These are phyloP conservation scores for Lodderomyces beijingensis DNA, from an alignment of 1,139 yeast species.

Conservation along the genomic window DNA sequence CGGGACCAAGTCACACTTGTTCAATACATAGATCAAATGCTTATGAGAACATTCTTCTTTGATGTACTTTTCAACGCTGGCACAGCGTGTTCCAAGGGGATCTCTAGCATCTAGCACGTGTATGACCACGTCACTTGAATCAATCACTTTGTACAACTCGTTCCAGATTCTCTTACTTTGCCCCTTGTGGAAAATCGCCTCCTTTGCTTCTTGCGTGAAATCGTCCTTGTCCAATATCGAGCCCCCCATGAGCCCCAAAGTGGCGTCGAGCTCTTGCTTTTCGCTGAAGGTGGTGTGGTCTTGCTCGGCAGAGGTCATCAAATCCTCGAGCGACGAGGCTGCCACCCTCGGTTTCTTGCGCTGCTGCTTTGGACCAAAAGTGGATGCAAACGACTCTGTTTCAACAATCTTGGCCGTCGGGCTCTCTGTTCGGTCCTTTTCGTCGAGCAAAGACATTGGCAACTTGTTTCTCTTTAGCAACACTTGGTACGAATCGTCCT, in stretches of 20 bases:
- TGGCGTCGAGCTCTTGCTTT: constrained; percentile 66
- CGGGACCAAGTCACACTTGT: constrained; percentile 97
- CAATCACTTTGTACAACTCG: constrained; percentile 93
- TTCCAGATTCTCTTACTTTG: constrained; percentile 99
- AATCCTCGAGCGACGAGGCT: constrained; percentile 73
- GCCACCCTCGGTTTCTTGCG: constrained; percentile 84
- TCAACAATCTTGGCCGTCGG: constrained; percentile 81
- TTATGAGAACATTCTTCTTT: constrained; percentile 94
- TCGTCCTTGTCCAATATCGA: constrained; percentile 67
- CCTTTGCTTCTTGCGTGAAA: constrained; percentile 86
- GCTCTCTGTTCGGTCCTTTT: constrained; percentile 65
- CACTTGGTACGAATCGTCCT: constrained; percentile 84
- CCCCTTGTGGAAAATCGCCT: constrained; percentile 93
- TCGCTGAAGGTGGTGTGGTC: constrained; percentile 67
- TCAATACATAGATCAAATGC: constrained; percentile 88
- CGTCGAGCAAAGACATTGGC: constrained; percentile 93
- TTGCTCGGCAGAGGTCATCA: constrained; percentile 57
- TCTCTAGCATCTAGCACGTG: constrained; percentile 97
- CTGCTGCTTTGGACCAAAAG: constrained; percentile 95
- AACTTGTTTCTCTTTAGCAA: constrained; percentile 83
- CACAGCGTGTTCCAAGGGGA: constrained; percentile 94
- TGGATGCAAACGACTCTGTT: constrained; percentile 74
- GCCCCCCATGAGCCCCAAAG: constrained; percentile 78
- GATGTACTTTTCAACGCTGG: constrained; percentile 87
- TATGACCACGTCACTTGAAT: constrained; percentile 91